Evolutionary conservation across 441 rosid genomes (phyloP), one percentile per base, ranked within the genome.

Genomic region (Croton setiger): DNA sequence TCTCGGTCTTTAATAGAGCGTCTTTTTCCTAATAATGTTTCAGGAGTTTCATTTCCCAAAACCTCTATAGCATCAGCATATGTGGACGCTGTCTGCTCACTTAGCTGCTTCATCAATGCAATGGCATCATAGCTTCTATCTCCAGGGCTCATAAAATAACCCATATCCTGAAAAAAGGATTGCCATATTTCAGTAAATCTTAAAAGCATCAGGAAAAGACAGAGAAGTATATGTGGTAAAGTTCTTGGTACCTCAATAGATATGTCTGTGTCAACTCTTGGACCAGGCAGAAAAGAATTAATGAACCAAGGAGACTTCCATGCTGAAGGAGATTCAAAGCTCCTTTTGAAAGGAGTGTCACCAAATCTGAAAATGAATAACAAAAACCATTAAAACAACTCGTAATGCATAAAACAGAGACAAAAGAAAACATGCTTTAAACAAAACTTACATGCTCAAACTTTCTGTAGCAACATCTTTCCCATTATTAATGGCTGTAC

Each of bases 231-330:
- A 36, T 35, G 33, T 2, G 41, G 14, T 17, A 37, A 49, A 52
- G 54, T 44, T 43, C 44, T 47, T 57, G 21, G 31, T 85, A 92
- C 99, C 96, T 95, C 99, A 36, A 92, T 83, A 21, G 98, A 86
- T 78, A 94, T 82, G 1, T 94, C 97, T 60, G 98, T 92, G 73
- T 87, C 87, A 74, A 90, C 72, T 74, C 92, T 84, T 68, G 97
- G 89, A 58, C 98, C 96, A 11, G 93, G 91, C 49, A 90, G 69
- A 71, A 96, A 84, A 49, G 97, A 83, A 81, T 92, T 90, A 10
- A 93, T 63, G 72, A 89, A 96, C 93, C 96, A 88, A 49, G 99
- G 99, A 18, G 99, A 96, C 74, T 91, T 96, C 99, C 98, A 96
- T 52, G 96, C 99, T 36, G 97, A 93, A 66, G 98, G 99, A 49